These are phyloP conservation scores for Cyclotella sp. DNA, from an alignment of 108 stramenopile species.

Conservation along the genomic window DNA sequence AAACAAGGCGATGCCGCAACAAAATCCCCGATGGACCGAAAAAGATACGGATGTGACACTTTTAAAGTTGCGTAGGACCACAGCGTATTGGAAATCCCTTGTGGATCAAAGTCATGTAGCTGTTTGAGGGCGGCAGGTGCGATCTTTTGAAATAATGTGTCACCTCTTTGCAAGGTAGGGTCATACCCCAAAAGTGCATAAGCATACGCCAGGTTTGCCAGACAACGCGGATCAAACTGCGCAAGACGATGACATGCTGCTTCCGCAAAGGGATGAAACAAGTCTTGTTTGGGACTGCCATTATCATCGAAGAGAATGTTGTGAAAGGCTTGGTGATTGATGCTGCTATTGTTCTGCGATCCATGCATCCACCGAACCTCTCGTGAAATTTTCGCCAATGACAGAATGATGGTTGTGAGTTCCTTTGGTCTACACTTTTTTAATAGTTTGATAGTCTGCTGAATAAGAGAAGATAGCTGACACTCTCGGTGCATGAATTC, in stretches of 20 bases:
- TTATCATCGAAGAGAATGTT: background rate
- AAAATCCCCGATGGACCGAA: background rate
- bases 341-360: background rate
- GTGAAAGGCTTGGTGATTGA: background rate
- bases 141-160: background rate
- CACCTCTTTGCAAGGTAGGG: background rate
- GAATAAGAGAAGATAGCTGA: too few species aligned
- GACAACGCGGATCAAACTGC: background rate
- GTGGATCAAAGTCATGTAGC: conserved; percentile 2
- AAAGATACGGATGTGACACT: background rate
- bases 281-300: background rate
- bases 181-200: conserved; percentile 10
- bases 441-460: background rate
- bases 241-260: background rate
- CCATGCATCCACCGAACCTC: background rate
- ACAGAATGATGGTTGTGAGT: background rate
- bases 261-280: background rate
- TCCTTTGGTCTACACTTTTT: background rate
- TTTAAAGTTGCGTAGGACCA: conserved; percentile 7
- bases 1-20: background rate
- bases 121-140: background rate
- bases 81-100: conserved; percentile 1
- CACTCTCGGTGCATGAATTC: too few species aligned
- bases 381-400: conserved; percentile 5
- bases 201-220: conserved; percentile 1